Base-by-base conservation (phyloP, 2,329 filamentous ascomycete genomes). In the Verticillium albo-atrum region DNA sequence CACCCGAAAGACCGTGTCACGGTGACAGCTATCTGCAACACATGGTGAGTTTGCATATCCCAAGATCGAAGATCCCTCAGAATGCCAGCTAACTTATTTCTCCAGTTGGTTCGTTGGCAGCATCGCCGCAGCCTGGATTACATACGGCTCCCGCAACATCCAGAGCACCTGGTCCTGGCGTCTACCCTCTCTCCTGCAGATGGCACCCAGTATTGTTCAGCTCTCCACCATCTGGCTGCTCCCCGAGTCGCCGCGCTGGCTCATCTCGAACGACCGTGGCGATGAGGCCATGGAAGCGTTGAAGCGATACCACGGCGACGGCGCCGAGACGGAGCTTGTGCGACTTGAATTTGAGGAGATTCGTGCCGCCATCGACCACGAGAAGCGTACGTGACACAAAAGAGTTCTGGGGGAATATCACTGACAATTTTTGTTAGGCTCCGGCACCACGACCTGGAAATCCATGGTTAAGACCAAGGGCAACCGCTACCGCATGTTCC, bases 211-310 rank as follows among this genome's bases (percentile, higher is more conserved):
- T 17, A 47, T 62, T 0, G 50, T 62, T 2, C 61, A 62, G 34
- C 61, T 62, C 7, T 25, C 61, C 1, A 75, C 76, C 25, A 75
- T 80, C 4, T 84, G 78, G 59, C 78, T 86, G 63, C 73, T 88
- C 1, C 86, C 86, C 0, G 86, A 89, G 65, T 86, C 82, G 3
- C 86, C 86, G 2, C 73, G 86, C 59, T 88, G 84, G 84, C 74
- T 87, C 25, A 83, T 85, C 59, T 79, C 80, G 59, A 79, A 84
- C 59, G 77, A 81, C 62, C 79, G 81, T 47, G 72, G 77, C 14
- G 79, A 84, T 6, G 74, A 84, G 57, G 82, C 84, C 0, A 73
- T 80, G 17, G 73, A 75, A 2, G 79, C 82, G 15, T 76, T 89
- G 51, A 78, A 77, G 7, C 82, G 77, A 59, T 87, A 81, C 64